Evolutionary conservation across 129 eudicot genomes (phyloP).

Genomic region (Escallonia rubra): DNA sequence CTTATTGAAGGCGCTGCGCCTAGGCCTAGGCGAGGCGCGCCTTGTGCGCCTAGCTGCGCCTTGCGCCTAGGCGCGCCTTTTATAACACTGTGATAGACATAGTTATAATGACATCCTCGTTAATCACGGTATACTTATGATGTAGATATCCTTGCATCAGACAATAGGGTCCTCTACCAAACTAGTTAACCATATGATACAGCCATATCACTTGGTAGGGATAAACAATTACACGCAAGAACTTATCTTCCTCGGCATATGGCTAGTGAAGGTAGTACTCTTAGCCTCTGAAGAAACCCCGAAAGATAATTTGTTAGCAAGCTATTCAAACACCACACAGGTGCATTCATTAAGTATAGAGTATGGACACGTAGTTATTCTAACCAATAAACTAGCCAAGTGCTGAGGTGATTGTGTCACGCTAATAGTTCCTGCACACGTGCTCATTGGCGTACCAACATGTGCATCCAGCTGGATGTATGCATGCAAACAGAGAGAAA

Average conservation of each 20-base stretch:
- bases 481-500: too few species aligned
- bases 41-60: too few species aligned
- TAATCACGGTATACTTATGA: too few species aligned
- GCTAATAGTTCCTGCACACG: background rate
- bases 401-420: background rate
- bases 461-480: background rate
- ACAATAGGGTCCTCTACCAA: slow-evolving; percentile 1
- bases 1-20: too few species aligned
- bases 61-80: too few species aligned
- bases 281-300: background rate
- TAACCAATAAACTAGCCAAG: background rate
- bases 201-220: too few species aligned
- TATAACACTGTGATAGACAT: slow-evolving; percentile 6
- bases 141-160: too few species aligned
- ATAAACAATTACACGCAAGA: too few species aligned
- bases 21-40: too few species aligned
- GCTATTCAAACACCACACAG: background rate
- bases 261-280: background rate
- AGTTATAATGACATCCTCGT: background rate
- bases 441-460: background rate
- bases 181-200: background rate
- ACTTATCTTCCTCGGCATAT: too few species aligned
- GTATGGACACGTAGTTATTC: too few species aligned
- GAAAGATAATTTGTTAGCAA: background rate
- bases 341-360: background rate